Percentiles rank a stretch among this genome's conserved stretches.
phyloP scores from a whole-genome alignment of 2,329 filamentous ascomycete genomes.

The Talaromyces verruculosus region DNA sequence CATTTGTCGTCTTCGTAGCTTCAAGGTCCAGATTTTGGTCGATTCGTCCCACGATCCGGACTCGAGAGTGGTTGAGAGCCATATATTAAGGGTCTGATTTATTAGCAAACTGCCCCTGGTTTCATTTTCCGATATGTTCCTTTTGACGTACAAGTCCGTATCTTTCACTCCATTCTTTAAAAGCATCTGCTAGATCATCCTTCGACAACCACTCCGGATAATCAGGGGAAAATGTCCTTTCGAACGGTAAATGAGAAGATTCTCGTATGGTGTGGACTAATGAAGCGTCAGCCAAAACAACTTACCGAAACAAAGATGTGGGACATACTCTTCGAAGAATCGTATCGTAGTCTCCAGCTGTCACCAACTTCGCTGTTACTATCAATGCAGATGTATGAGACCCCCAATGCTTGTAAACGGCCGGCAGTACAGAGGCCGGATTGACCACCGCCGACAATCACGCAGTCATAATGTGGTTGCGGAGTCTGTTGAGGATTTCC shows the following conservation, averaged over 20 bases:
- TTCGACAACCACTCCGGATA: constrained; percentile 28
- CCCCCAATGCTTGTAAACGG: constrained; percentile 45
- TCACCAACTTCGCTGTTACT: constrained; percentile 45
- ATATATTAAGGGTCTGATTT: constrained; percentile 32
- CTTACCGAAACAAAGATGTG: neutral
- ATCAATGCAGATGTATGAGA: constrained; percentile 49
- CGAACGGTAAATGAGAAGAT: constrained; percentile 30
- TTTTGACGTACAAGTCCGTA: constrained; percentile 27
- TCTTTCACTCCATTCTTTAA: constrained; percentile 26
- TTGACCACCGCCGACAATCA: constrained; percentile 46
- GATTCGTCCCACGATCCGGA: constrained; percentile 41
- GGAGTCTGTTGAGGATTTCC: neutral
- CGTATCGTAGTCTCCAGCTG: constrained; percentile 50
- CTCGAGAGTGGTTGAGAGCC: constrained; percentile 39
- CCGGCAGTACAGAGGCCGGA: constrained; percentile 47
- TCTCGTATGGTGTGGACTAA: constrained; percentile 25
- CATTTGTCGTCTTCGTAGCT: constrained; percentile 27
- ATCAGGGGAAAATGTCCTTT: constrained; percentile 27
- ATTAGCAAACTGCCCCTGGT: neutral
- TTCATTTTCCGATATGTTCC: neutral
- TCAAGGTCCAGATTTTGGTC: constrained; percentile 40
- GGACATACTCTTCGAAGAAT: constrained; percentile 38
- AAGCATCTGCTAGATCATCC: constrained; percentile 26
- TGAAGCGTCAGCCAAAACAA: neutral
- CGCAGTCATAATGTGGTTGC: constrained; percentile 28